Evolutionary conservation across 2,329 filamentous ascomycete genomes (phyloP).

Genomic region (Nigrospora oryzae): DNA sequence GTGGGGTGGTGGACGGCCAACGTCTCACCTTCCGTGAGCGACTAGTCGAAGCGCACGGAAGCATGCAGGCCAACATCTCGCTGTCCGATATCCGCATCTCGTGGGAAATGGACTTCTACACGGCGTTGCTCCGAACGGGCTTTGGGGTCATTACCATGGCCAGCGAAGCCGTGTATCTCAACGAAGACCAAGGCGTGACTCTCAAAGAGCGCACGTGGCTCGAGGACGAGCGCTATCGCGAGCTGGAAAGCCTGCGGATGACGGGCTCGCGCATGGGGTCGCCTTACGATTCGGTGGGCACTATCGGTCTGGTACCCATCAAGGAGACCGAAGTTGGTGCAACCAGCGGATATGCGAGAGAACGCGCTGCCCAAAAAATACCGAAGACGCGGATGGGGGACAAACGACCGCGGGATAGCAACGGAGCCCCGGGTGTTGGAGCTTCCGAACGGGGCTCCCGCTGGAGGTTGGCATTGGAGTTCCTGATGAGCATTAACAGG

Average conservation of each 20-base stretch:
- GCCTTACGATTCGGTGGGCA: conserved; percentile 42
- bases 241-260: conserved; percentile 56
- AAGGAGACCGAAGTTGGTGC: conserved; percentile 33
- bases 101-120: conserved; percentile 93
- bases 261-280: conserved; percentile 37
- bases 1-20: conserved; percentile 25
- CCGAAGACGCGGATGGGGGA: conserved; percentile 35
- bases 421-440: conserved; percentile 51
- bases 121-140: conserved; percentile 74
- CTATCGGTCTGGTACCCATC: conserved; percentile 47
- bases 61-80: conserved; percentile 87
- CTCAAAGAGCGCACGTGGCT: conserved; percentile 79
- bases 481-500: conserved; percentile 65
- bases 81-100: conserved; percentile 73
- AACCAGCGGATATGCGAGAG: conserved; percentile 57
- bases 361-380: conserved; percentile 57
- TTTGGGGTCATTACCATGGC: conserved; percentile 87
- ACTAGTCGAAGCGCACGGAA: conserved; percentile 65
- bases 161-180: conserved; percentile 90
- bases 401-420: conserved; percentile 34
- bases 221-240: conserved; percentile 74
- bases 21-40: conserved; percentile 46
- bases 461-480: conserved; percentile 69
- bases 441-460: conserved; percentile 70
- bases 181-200: conserved; percentile 73